Conservation (phyloP, 2,329 filamentous ascomycete species). For the Trichophyton verrucosum region DNA sequence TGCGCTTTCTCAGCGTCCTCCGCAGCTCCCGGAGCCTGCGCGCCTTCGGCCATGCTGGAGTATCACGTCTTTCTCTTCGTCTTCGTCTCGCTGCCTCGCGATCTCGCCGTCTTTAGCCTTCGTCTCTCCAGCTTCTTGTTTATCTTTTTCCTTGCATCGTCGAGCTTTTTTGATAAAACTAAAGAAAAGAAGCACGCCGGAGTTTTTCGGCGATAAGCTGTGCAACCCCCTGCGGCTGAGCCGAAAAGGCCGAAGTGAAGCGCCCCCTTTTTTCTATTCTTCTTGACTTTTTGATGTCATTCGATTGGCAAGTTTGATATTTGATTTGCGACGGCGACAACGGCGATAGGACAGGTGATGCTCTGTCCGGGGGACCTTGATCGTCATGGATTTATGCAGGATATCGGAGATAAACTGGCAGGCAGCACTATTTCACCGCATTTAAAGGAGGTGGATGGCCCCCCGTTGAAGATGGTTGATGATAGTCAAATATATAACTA, state of each 20-base stretch:
- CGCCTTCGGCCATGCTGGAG: background rate
- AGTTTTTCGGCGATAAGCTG: background rate
- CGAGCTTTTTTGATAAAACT: background rate
- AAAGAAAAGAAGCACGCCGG: background rate
- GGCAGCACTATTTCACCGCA: background rate
- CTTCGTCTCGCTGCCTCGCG: background rate
- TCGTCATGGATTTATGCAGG: background rate
- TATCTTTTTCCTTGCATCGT: background rate
- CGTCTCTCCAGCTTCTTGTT: background rate
- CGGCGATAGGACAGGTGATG: background rate
- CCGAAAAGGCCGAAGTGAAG: background rate
- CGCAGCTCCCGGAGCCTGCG: background rate
- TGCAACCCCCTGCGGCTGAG: background rate
- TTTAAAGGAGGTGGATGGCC: too few relatives aligned
- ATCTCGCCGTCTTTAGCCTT: too few relatives aligned
- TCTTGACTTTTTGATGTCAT: too few relatives aligned
- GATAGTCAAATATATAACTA: background rate
- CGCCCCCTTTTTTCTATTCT: background rate
- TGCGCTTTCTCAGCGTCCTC: background rate
- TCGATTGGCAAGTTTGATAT: background rate
- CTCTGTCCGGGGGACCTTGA: background rate
- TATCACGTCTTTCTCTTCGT: background rate
- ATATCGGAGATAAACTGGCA: background rate
- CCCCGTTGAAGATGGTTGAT: too few relatives aligned
- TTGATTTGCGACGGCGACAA: background rate